Evolutionary conservation across 2,329 filamentous ascomycete species (phyloP).

Genomic region (Botrytis paeoniae): DNA sequence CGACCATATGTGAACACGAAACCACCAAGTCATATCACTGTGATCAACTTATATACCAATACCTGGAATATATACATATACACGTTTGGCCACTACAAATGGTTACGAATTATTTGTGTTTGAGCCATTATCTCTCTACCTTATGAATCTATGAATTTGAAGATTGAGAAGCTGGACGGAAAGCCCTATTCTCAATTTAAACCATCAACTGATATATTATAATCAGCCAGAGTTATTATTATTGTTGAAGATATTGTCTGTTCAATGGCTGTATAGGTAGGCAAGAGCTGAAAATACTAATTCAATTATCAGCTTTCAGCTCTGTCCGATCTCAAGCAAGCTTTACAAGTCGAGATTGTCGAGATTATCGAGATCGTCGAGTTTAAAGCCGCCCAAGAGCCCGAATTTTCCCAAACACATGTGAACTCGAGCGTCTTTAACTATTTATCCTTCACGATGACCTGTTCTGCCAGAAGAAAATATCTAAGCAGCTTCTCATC

Average conservation of each 20-base stretch:
- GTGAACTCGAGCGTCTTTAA: too few relatives aligned
- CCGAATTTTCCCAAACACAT: background rate
- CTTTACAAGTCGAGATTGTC: background rate
- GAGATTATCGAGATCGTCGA: background rate
- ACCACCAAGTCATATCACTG: background rate
- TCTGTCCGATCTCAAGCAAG: background rate
- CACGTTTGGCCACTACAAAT: background rate
- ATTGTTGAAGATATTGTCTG: background rate
- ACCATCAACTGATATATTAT: background rate
- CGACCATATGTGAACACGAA: background rate
- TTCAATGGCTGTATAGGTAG: background rate
- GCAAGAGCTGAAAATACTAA: background rate
- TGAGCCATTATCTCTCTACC: background rate
- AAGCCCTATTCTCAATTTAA: background rate
- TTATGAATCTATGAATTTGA: background rate
- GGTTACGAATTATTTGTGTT: background rate
- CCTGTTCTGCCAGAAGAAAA: background rate
- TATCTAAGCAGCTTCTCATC: too few relatives aligned
- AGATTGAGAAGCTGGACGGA: background rate
- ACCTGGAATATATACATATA: background rate
- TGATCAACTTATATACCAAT: background rate
- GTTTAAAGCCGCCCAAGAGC: background rate
- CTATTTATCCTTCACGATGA: background rate
- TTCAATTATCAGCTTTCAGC: background rate
- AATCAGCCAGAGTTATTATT: background rate